Base-by-base conservation (phyloP, 2,329 filamentous ascomycete species). In the Ceratocystis albifundus region DNA sequence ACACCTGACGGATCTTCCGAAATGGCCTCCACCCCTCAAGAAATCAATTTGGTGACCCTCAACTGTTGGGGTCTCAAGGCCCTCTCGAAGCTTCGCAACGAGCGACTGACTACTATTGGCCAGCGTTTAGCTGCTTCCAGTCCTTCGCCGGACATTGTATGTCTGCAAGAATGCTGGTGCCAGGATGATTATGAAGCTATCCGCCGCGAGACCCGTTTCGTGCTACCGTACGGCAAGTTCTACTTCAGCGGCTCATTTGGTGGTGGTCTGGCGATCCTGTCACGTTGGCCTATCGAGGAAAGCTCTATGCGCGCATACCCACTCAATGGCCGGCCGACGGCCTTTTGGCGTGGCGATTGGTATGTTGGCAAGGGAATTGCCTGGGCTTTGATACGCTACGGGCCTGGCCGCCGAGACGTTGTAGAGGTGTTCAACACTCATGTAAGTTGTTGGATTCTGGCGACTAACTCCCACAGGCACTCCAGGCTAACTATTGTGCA, bases 31-130 rank as follows among this genome's bases (percentile, higher is more conserved):
- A 28, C 45, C 20, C 64, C 64, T 17, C 46, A n/a, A 41, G 81
- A 86, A 67, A 83, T 97, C 73, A 87, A 88, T 72, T 81, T 97
- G 71, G 78, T 96, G 70, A 94, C 90, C 3, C 84, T 96, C 74
- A 99, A 99, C 77, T 96, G 91, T 84, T 97, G 94, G 93, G 94
- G 94, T 64, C 85, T 97, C 69, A 93, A 95, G 73, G 90, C 85
- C 77, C 81, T 97, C 72, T 87, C 92, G 64, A 86, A 87, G 70
- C 83, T 89, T 70, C 89, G 92, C 70, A 79, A 82, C 70, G 87
- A 88, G 71, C 89, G 94, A 55, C 82, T 97, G 63, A 76, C 81
- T 36, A 89, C 96, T 74, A 96, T 97, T 72, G 93, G 90, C 65
- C 85, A 83, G 69, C 88, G 88, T 69, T 82, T 97, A 69, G 88